These are phyloP conservation scores for Gynostemma pentaphyllum DNA, from an alignment of 306 rosid species.

Conservation along the genomic window DNA sequence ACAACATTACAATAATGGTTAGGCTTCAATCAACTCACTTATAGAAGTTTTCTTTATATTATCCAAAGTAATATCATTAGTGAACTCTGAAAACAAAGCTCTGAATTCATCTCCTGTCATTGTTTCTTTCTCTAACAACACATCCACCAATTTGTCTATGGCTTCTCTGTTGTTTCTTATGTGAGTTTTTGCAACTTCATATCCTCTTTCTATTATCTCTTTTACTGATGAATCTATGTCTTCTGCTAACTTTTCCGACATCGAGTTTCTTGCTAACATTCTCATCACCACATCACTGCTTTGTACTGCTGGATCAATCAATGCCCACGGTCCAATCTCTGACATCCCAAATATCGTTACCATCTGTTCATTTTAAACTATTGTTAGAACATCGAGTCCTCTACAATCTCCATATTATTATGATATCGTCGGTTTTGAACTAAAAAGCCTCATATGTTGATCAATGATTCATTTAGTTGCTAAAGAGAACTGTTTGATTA, in stretches of 20 bases:
- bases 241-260: slow-evolving; percentile 68
- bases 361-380: too few relatives aligned
- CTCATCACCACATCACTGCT: slow-evolving; percentile 57
- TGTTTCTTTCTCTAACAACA: slow-evolving; percentile 51
- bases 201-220: slow-evolving; percentile 31
- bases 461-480: not conserved
- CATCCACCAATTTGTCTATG: slow-evolving; percentile 52
- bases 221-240: slow-evolving; percentile 47
- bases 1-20: too few relatives aligned
- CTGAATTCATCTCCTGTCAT: slow-evolving; percentile 62
- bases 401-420: too few relatives aligned
- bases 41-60: slow-evolving; percentile 18
- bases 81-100: slow-evolving; percentile 46
- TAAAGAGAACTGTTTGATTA: not conserved
- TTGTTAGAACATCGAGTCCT: too few relatives aligned
- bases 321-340: slow-evolving; percentile 69
- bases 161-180: slow-evolving; percentile 51
- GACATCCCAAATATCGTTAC: slow-evolving; percentile 75
- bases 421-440: too few relatives aligned
- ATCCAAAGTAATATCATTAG: slow-evolving; percentile 24
- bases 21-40: slow-evolving; percentile 30
- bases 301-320: slow-evolving; percentile 39
- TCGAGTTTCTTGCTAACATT: slow-evolving; percentile 59
- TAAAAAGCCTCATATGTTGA: too few relatives aligned
- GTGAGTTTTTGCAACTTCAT: slow-evolving; percentile 48